These are phyloP conservation scores for Pseudogymnoascus sp. DNA, from an alignment of 2,329 filamentous ascomycete genomes.

Conservation along the genomic window DNA sequence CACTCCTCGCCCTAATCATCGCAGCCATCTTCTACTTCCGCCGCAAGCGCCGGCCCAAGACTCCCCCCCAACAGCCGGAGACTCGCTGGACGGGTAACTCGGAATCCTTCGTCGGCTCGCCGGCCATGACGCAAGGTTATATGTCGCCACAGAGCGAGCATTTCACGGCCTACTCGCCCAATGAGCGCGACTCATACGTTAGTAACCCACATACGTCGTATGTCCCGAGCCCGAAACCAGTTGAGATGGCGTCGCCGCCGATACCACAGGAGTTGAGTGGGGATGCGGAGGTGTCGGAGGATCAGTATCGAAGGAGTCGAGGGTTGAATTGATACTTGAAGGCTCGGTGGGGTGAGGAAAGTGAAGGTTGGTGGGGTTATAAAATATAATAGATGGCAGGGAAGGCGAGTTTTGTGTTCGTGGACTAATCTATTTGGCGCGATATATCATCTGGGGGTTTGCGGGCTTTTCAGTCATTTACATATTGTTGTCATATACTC, in stretches of 20 bases:
- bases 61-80: neutral
- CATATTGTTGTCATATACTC: neutral
- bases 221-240: neutral
- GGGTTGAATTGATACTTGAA: neutral
- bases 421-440: neutral
- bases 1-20: constrained; percentile 19
- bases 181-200: neutral
- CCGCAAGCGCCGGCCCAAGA: neutral
- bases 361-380: too few relatives aligned
- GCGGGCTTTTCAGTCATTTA: neutral
- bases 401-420: neutral
- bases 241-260: neutral
- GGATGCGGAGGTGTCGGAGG: neutral
- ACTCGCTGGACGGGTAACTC: neutral
- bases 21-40: neutral
- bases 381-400: too few relatives aligned
- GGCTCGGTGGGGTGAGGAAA: neutral
- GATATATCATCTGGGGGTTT: neutral
- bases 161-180: neutral
- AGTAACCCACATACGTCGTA: constrained; percentile 4
- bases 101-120: neutral
- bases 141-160: neutral
- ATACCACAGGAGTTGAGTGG: neutral
- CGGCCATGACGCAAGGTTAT: neutral
- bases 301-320: neutral